Base-by-base conservation (phyloP, 2,329 filamentous ascomycete genomes). In the Botrytis medusae region DNA sequence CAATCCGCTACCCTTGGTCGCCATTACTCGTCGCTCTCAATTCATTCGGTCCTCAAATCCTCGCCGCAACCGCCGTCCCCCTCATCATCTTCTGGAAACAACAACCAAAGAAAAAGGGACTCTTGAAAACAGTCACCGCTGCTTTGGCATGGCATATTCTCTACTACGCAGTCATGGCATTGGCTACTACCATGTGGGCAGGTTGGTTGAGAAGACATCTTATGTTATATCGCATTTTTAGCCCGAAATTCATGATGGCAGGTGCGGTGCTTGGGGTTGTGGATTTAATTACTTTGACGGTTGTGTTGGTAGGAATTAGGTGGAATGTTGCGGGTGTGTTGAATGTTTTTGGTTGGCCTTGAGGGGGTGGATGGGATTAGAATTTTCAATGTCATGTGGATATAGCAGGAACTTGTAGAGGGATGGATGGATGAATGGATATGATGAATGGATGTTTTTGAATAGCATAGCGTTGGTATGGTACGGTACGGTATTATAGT, bases 221-320 rank as follows among this genome's bases (percentile, higher is more conserved):
- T 76, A 99, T 99, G 96, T 87, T 99, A 44, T 99, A 96, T 83
- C 88, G 96, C 60, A 94, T 99, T 61, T 99, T 99, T 80, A 91
- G 88, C 83, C 96, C 96, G 64, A 85, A 95, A 42, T 99, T 95
- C 84, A 93, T 99, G 92, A 88, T 93, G 81, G 94, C 92, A 0
- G 91, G 90, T 0, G 83, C 88, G 5, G 87, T 92, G 68, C 81
- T 98, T 74, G 79, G 95, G 25, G 86, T 95, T 40, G 90, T 97
- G 16, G 95, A 98, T 80, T 76, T 97, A 6, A 87, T 96, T 2
- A 87, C 88, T 1, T 87, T 96, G 12, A 75, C 91, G 22, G 86
- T 97, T 25, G 89, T 90, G n/a, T 81, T 98, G 73, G 84, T 89
- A 42, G 94, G 93, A 0, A 87, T 94, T 71, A 86, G 95, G 79